These are phyloP conservation scores for Debaryomyces hansenii DNA, from an alignment of 805 yeast genomes.

Conservation along the genomic window DNA sequence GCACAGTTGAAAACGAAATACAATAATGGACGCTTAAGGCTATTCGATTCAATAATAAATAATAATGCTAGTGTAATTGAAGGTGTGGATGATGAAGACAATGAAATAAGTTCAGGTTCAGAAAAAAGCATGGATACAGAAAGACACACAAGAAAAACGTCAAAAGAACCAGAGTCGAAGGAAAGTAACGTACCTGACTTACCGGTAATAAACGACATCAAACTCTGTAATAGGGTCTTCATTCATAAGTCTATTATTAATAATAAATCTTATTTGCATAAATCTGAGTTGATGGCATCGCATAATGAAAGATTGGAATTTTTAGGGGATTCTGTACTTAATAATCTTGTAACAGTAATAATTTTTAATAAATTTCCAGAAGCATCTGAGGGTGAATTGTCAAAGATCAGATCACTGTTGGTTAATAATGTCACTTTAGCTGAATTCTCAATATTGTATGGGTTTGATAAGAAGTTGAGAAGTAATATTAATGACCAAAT, in stretches of 20 bases:
- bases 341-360: conserved; percentile 67
- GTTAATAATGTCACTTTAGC: conserved; percentile 73
- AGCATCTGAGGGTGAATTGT: conserved; percentile 78
- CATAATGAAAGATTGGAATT: conserved; percentile 91
- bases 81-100: neutral
- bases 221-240: conserved; percentile 68
- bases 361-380: conserved; percentile 65
- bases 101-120: neutral
- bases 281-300: conserved; percentile 54
- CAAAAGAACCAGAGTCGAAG: neutral
- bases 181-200: conserved; percentile 19
- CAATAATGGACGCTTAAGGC: conserved; percentile 43
- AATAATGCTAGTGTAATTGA: conserved; percentile 30
- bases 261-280: conserved; percentile 55
- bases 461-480: conserved; percentile 57
- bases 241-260: conserved; percentile 75
- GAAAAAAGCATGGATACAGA: neutral
- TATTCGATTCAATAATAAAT: conserved; percentile 56
- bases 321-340: conserved; percentile 83
- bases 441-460: conserved; percentile 69
- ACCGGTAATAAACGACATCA: conserved; percentile 63
- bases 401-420: conserved; percentile 65
- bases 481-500: conserved; percentile 48
- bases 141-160: neutral
- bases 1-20: conserved; percentile 58